Evolutionary conservation across 371 early-diverging fungal genomes (phyloP), one percentile per base, ranked within the genome.

Genomic region (Dinochytrium kinnereticum): DNA sequence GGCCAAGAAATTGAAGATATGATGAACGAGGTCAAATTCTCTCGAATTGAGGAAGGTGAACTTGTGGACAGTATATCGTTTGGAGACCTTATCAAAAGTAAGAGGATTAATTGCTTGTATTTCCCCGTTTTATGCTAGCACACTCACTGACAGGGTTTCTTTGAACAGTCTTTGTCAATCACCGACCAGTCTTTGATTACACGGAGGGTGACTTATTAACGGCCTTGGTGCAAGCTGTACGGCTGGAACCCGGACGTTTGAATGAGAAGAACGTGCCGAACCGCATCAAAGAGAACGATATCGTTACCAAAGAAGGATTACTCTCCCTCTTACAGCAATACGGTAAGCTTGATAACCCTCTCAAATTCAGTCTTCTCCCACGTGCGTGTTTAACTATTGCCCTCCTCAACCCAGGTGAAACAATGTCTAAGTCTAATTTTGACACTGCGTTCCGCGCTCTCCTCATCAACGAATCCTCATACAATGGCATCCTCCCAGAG

Each of bases 11-110:
- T 77, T 36, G 84, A 85, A 30, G 82, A 86, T 64, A 80, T 86
- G 79, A 50, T 84, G 68, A 84, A 84, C 69, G 86, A 86, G 72
- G 80, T 85, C 57, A 78, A 84, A 64, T 85, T 80, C 59, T 75
- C 79, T 19, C 38, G 70, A 5, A 70, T 83, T 34, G 75, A 73
- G 15, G 76, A 81, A 15, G 82, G 79, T 21, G 70, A 77, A n/a
- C 66, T 80, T 3, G 68, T 69, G 7, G 69, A 78, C 37, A 59
- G 40, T 26, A 76, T 86, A 10, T 75, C 74, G 24, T 80, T 86
- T 40, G 72, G 67, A 15, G 86, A 86, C 19, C 53, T 86, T 17
- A 84, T 86, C 66, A 78, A 76, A 70, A 61, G 84, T 83, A 74
- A 81, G 44, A 31, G 1, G 28, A 28, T 19, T 5, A 57, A 64